Conservation (phyloP, 176 grass and related monocot species). For the Musa schizocarpa region DNA sequence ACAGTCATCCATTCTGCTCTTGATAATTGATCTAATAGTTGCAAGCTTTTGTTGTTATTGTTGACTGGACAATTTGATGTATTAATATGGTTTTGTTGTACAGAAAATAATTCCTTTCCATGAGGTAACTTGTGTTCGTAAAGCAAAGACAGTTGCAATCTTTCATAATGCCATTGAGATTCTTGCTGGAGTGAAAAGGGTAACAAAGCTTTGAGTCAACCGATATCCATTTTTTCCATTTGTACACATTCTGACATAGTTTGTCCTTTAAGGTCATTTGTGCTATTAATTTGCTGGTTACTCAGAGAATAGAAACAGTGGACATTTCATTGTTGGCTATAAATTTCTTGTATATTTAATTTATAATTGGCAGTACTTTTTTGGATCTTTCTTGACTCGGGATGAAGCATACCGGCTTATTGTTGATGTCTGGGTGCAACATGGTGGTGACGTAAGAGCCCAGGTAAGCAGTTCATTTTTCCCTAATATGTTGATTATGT, state of each 20-base stretch:
- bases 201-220: constrained; percentile 22
- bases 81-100: constrained; percentile 4
- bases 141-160: constrained; percentile 96
- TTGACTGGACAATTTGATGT: too few species aligned
- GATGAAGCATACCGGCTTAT: constrained; percentile 81
- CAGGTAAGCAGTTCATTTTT: constrained; percentile 40
- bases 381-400: constrained; percentile 91
- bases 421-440: constrained; percentile 64
- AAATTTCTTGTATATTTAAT: background rate
- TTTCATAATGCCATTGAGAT: constrained; percentile 98
- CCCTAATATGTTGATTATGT: background rate
- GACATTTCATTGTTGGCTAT: background rate
- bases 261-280: background rate
- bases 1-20: background rate
- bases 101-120: constrained; percentile 89
- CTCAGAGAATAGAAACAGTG: background rate
- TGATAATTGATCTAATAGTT: background rate
- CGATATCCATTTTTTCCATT: background rate
- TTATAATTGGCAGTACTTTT: constrained; percentile 52
- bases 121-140: constrained; percentile 73
- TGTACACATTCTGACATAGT: constrained; percentile 13
- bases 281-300: background rate
- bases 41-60: too few species aligned
- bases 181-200: constrained; percentile 76
- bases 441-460: constrained; percentile 52